phyloP scores from a whole-genome alignment of 78 protist genomes.

The Monosiga brevicollis region DNA sequence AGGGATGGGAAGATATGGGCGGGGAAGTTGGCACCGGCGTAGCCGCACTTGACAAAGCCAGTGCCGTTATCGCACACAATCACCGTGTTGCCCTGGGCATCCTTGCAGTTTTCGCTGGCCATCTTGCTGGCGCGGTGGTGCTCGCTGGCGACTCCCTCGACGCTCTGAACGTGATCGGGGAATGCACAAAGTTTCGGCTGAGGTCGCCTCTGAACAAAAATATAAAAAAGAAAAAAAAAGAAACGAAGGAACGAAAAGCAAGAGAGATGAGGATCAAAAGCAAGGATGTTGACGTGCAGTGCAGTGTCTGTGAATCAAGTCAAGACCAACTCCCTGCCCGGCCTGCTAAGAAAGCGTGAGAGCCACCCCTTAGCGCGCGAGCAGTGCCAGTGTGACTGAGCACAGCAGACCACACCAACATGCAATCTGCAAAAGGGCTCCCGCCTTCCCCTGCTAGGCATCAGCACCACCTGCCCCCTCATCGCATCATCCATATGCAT shows the following conservation, averaged over 20 bases:
- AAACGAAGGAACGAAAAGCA: neutral
- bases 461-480: neutral
- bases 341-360: neutral
- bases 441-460: neutral
- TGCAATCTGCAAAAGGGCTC: neutral
- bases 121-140: too few species aligned
- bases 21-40: constrained; percentile 96
- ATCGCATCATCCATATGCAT: neutral
- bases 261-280: neutral
- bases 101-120: too few species aligned
- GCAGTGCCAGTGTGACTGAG: too few species aligned
- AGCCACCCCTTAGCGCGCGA: too few species aligned
- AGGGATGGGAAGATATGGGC: constrained; percentile 87
- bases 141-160: too few species aligned
- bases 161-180: neutral
- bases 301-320: neutral
- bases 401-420: too few species aligned
- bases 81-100: constrained; percentile 11
- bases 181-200: neutral
- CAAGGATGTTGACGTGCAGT: neutral
- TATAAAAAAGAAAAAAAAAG: neutral
- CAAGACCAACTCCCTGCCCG: neutral
- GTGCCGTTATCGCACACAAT: constrained; percentile 95
- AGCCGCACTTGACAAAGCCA: constrained; percentile 97
- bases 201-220: neutral